Evolutionary conservation across 163 green algal genomes (phyloP).

Genomic region (Scenedesmus sp.): DNA sequence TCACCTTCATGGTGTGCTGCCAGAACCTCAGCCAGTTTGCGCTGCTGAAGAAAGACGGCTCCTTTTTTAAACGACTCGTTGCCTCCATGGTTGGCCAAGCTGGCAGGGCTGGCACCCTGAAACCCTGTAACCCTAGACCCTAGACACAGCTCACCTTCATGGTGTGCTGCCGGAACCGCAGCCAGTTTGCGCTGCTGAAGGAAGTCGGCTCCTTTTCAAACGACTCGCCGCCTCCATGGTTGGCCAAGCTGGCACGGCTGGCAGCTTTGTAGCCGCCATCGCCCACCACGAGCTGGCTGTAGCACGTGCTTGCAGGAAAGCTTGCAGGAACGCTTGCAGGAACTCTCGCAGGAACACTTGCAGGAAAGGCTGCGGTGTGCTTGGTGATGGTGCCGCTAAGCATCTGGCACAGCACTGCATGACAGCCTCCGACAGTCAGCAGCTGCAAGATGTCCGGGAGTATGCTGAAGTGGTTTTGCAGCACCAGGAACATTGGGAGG

Average conservation of each 20-base stretch:
- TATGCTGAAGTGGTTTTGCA: constrained; percentile 9
- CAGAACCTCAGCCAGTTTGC: constrained; percentile 26
- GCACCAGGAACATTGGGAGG: constrained; percentile 26
- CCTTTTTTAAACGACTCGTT: not conserved
- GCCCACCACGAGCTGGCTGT: not conserved
- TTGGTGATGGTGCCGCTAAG: not conserved
- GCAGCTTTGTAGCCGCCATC: constrained; percentile 12
- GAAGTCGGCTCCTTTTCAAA: constrained; percentile 13
- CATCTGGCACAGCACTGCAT: not conserved
- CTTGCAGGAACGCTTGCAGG: not conserved
- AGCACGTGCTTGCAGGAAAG: constrained; percentile 2
- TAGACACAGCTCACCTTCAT: not conserved
- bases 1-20: not conserved
- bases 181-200: constrained; percentile 46
- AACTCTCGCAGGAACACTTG: no score
- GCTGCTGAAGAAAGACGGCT: constrained; percentile 43
- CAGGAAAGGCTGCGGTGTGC: not conserved
- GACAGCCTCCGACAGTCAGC: not conserved
- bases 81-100: not conserved
- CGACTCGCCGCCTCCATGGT: not conserved
- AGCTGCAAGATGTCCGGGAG: not conserved
- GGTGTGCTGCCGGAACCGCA: not conserved
- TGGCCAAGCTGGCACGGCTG: not conserved
- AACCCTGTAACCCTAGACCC: no score
- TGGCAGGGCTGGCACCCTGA: not conserved